phyloP scores from a whole-genome alignment of 768 basidiomycete species.

The Cystofilobasidium capitatum region DNA sequence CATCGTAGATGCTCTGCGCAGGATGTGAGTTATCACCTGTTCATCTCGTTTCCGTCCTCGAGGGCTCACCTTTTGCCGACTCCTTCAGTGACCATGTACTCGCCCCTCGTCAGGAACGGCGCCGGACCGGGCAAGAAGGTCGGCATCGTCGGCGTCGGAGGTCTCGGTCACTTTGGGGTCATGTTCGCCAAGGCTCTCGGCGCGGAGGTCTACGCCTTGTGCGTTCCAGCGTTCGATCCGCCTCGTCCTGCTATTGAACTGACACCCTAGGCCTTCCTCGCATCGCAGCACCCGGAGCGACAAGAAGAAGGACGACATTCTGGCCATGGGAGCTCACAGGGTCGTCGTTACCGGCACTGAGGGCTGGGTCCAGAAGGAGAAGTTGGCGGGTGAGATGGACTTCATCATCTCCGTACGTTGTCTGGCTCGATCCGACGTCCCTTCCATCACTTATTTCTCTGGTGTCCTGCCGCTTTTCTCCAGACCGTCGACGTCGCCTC shows the following conservation, averaged over 20 bases:
- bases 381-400: slow-evolving; percentile 22
- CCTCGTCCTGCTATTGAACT: neutral
- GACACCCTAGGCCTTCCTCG: neutral
- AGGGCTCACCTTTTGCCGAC: neutral
- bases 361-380: slow-evolving; percentile 6
- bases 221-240: neutral
- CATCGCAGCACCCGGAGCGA: slow-evolving; percentile 44
- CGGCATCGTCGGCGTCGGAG: slow-evolving; percentile 58
- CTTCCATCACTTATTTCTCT: neutral
- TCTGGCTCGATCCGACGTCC: neutral
- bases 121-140: slow-evolving; percentile 55
- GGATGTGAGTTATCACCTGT: neutral
- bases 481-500: neutral
- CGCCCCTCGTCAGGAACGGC: slow-evolving; percentile 51
- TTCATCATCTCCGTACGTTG: slow-evolving; percentile 20
- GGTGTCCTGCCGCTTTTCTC: neutral
- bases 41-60: neutral
- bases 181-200: slow-evolving; percentile 47
- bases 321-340: slow-evolving; percentile 49
- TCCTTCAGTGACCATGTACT: slow-evolving; percentile 50
- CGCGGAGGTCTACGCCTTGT: slow-evolving; percentile 51
- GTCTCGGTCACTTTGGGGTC: too few species aligned
- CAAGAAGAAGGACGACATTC: slow-evolving; percentile 50
- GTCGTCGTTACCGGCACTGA: slow-evolving; percentile 27
- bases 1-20: neutral